Evolutionary conservation across 2,329 filamentous ascomycete genomes (phyloP), one percentile per base, ranked within the genome.

Genomic region (Thyridium curvatum): DNA sequence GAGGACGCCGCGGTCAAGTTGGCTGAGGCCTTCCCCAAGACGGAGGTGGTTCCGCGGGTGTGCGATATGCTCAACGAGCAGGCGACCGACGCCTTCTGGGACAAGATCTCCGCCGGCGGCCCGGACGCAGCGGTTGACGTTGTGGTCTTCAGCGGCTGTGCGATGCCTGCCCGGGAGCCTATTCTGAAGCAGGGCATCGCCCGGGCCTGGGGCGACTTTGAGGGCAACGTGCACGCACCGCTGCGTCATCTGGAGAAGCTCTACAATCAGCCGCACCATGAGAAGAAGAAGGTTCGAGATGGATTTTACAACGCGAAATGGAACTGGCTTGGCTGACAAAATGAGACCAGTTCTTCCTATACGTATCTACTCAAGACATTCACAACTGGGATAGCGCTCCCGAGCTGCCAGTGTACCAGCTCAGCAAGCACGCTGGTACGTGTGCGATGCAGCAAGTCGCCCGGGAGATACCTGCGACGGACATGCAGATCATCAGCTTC

Each of bases 301-400:
- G n/a, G n/a, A n/a, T n/a, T n/a, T n/a, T n/a, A n/a, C n/a, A n/a
- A n/a, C n/a, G n/a, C n/a, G n/a, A n/a, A n/a, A n/a, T n/a, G n/a
- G n/a, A n/a, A n/a, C n/a, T n/a, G n/a, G n/a, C n/a, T n/a, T n/a
- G n/a, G n/a, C n/a, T n/a, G n/a, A n/a, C n/a, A n/a, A n/a, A n/a
- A n/a, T n/a, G n/a, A 29, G 37, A 42, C 21, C 34, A 58, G 52
- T 57, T 52, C 12, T 48, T 64, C n/a, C 36, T 63, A 35, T 54
- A 59, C 38, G 39, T 62, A 5, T 58, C 60, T 2, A 55, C 52
- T 4, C 38, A 43, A 8, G 46, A 43, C 3, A 51, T 55, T 10
- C 59, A 66, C 38, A 46, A 34, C 18, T 38, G 41, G 33, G 14
- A 32, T 28, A 4, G 34, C 32, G 8, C 14, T 35, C 7, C 18